Evolutionary conservation across 495 filamentous ascomycete genomes (phyloP).

Genomic region (Peziza echinospora): DNA sequence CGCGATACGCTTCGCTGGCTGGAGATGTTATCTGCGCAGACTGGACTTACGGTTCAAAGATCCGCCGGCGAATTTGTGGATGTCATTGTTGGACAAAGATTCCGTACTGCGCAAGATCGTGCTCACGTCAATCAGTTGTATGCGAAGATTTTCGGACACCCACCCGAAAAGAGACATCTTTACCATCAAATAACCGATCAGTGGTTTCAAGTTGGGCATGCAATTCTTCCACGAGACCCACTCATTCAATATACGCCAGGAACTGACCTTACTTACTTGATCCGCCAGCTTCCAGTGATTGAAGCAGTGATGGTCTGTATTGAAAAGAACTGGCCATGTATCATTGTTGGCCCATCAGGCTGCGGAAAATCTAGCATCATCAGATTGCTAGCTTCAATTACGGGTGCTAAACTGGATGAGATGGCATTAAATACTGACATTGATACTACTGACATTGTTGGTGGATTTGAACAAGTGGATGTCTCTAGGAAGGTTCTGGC

Average conservation of each 20-base stretch:
- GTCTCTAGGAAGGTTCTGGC: conserved; percentile 41
- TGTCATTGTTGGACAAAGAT: conserved; percentile 71
- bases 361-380: conserved; percentile 69
- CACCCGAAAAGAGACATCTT: conserved; percentile 19
- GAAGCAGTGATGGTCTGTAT: conserved; percentile 78
- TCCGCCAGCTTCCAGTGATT: conserved; percentile 39
- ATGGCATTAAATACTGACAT: conserved; percentile 79
- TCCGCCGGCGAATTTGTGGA: conserved; percentile 49
- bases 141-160: conserved; percentile 27
- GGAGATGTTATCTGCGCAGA: conserved; percentile 37
- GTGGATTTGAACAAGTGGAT: conserved; percentile 89
- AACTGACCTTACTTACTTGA: conserved; percentile 33
- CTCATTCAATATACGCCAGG: conserved; percentile 33
- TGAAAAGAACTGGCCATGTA: conserved; percentile 66
- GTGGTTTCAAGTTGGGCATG: conserved; percentile 60
- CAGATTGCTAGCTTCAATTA: conserved; percentile 50
- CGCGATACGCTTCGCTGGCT: conserved; percentile 85
- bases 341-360: conserved; percentile 68
- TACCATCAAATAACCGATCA: conserved; percentile 45
- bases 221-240: conserved; percentile 37
- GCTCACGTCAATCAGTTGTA: conserved; percentile 41
- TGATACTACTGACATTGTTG: conserved; percentile 90
- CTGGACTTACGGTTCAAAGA: conserved; percentile 31
- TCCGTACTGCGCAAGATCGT: conserved; percentile 49
- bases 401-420: conserved; percentile 49